Percentiles rank a stretch among this genome's conserved stretches.
Evolutionary conservation across 73 alveolate genomes (phyloP).

Genomic region (Paramecium pentaurelia): DNA sequence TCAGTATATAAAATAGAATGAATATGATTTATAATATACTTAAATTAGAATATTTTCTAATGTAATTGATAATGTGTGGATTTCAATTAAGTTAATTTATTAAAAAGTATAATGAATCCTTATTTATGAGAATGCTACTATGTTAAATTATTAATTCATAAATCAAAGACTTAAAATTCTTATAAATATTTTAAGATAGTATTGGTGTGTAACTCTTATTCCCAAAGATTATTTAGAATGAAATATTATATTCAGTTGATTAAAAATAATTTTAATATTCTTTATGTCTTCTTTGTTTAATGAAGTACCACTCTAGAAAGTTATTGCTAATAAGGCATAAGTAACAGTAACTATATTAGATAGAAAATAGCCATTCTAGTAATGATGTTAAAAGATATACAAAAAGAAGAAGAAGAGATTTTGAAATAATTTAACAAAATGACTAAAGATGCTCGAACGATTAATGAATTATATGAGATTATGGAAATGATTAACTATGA

Average conservation of each 20-base stretch:
- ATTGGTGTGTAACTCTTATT: too few species aligned
- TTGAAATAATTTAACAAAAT: conserved; percentile 26
- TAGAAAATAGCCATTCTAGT: conserved; percentile 1
- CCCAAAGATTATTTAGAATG: neutral
- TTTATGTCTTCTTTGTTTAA: neutral
- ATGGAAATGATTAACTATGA: conserved; percentile 50
- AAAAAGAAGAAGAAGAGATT: conserved; percentile 37
- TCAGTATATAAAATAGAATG: too few species aligned
- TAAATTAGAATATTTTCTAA: too few species aligned
- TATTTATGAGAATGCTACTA: too few species aligned
- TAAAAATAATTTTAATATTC: neutral
- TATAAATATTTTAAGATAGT: neutral
- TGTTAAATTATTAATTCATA: too few species aligned
- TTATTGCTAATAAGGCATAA: neutral
- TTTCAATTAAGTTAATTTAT: too few species aligned
- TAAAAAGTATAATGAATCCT: too few species aligned
- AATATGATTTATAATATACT: too few species aligned
- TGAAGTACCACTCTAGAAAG: neutral
- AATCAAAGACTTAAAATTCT: neutral
- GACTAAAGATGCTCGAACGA: conserved; percentile 8
- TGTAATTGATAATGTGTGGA: too few species aligned
- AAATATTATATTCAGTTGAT: neutral
- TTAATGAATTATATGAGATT: neutral
- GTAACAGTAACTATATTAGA: neutral
- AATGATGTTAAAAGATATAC: neutral